Percentiles rank a stretch among this genome's conserved stretches.
phyloP scores from a whole-genome alignment of 1,139 yeast species.

The Candida sojae region DNA sequence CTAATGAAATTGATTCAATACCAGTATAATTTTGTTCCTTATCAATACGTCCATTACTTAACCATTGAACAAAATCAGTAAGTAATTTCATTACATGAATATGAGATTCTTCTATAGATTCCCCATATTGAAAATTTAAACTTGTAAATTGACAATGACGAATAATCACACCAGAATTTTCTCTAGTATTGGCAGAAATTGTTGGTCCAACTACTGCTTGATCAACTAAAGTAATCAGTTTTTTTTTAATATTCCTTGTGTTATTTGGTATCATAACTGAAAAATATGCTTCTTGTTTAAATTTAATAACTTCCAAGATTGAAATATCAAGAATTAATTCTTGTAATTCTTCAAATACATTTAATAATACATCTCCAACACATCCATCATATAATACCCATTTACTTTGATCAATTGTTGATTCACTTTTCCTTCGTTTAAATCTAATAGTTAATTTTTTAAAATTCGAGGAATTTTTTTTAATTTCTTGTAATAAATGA shows the following conservation, averaged over 20 bases:
- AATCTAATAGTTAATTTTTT: conserved; percentile 17
- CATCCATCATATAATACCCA: conserved; percentile 12
- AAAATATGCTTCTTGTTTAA: conserved; percentile 7
- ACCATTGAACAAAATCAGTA: conserved; percentile 20
- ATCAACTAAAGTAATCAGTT: conserved; percentile 18
- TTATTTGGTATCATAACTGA: not conserved
- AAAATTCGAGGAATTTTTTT: conserved; percentile 9
- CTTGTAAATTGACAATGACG: conserved; percentile 14
- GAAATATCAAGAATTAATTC: conserved; percentile 16
- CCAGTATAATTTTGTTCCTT: conserved; percentile 6
- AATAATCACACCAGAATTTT: conserved; percentile 15
- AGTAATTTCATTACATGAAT: conserved; percentile 25
- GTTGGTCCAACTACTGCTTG: conserved; percentile 20
- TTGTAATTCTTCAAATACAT: conserved; percentile 8
- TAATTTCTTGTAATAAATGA: conserved; percentile 15
- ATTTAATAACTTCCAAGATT: conserved; percentile 13
- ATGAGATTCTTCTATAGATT: conserved; percentile 30
- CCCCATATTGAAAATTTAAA: conserved; percentile 30
- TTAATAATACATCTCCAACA: conserved; percentile 12
- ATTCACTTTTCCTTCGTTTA: conserved; percentile 14
- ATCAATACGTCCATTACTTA: conserved; percentile 6
- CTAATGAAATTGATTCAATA: conserved; percentile 17
- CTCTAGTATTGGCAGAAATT: conserved; percentile 13
- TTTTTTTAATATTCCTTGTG: not conserved
- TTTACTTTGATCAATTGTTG: conserved; percentile 7